Conservation (phyloP, 306 rosid species). For the Corylus americana region DNA sequence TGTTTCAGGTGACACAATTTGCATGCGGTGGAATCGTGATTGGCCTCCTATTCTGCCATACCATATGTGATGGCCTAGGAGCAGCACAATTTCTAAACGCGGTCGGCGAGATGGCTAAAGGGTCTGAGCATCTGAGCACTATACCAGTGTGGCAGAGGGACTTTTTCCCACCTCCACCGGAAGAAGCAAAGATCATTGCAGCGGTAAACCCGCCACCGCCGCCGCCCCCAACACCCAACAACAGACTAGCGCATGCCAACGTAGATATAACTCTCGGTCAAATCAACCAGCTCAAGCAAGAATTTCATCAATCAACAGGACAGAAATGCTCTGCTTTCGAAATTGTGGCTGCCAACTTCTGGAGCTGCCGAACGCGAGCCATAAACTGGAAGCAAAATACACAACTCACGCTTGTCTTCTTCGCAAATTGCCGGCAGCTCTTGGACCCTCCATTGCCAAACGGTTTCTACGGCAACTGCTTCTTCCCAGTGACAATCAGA, state of each 20-base stretch:
- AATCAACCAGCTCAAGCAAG: constrained; percentile 43
- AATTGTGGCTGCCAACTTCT: constrained; percentile 56
- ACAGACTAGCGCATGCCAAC: constrained; percentile 46
- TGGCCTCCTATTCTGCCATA: constrained; percentile 74
- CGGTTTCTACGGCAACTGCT: constrained; percentile 85
- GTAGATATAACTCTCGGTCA: constrained; percentile 51
- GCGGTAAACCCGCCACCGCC: constrained; percentile 18
- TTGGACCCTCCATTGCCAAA: constrained; percentile 64
- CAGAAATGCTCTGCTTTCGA: constrained; percentile 64
- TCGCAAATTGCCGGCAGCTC: constrained; percentile 71
- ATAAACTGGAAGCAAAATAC: constrained; percentile 13
- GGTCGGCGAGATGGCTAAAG: constrained; percentile 67
- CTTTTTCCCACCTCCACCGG: constrained; percentile 36
- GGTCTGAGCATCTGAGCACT: constrained; percentile 36
- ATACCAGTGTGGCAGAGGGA: constrained; percentile 64
- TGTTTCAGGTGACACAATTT: constrained; percentile 65
- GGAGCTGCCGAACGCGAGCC: constrained; percentile 63
- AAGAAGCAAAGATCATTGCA: background rate
- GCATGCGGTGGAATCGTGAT: constrained; percentile 72
- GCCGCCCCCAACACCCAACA: constrained; percentile 27
- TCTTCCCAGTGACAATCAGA: constrained; percentile 62
- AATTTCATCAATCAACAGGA: constrained; percentile 49
- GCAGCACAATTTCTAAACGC: constrained; percentile 86
- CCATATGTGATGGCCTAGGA: constrained; percentile 80
- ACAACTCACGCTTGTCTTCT: constrained; percentile 52